Evolutionary conservation across 2,329 filamentous ascomycete species (phyloP), one percentile per base, ranked within the genome.

Genomic region (Diaporthe helianthi): DNA sequence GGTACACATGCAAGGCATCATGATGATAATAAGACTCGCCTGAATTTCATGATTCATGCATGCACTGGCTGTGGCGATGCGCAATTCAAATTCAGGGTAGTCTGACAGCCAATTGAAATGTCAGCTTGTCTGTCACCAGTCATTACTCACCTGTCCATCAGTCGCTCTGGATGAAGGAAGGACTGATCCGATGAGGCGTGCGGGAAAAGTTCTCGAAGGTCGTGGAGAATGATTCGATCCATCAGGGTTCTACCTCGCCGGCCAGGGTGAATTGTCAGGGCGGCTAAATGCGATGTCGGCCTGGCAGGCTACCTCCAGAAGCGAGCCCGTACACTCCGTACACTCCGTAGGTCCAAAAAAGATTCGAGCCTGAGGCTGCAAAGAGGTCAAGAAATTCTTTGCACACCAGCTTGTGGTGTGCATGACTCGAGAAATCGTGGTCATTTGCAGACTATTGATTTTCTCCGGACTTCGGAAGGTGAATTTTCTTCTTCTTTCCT

Each of bases 201-300:
- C 44, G 58, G 44, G 58, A 63, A 10, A 15, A 19, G 29, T 63
- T 67, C 64, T 67, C 29, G 64, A 67, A 67, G 64, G 38, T 24
- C 36, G 36, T 38, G 41, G 64, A 55, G 51, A 67, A 55, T 63
- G 29, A 63, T 49, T 49, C 29, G 44, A 63, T 15, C 26, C 13
- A 47, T 47, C 49, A 41, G 49, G 64, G 64, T 41, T 49, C 26
- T 29, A 52, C 64, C 64, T 55, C 31, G 64, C 49, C 22, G 51
- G 26, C 58, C 29, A 22, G 51, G 38, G 47, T 58, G 36, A 49
- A 36, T 26, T 49, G 41, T 31, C 29, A 38, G 52, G 41, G 51
- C 64, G 49, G 52, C 24, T 55, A 53, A 55, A 66, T 66, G 64
- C 64, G 64, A 67, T 63, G 44, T 61, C 58, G 58, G 41, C 26